Percentiles rank a stretch among this genome's conserved stretches.
These are phyloP conservation scores for Graphilbum ipis-grandicollis DNA, from an alignment of 2,329 filamentous ascomycete genomes.

Conservation along the genomic window DNA sequence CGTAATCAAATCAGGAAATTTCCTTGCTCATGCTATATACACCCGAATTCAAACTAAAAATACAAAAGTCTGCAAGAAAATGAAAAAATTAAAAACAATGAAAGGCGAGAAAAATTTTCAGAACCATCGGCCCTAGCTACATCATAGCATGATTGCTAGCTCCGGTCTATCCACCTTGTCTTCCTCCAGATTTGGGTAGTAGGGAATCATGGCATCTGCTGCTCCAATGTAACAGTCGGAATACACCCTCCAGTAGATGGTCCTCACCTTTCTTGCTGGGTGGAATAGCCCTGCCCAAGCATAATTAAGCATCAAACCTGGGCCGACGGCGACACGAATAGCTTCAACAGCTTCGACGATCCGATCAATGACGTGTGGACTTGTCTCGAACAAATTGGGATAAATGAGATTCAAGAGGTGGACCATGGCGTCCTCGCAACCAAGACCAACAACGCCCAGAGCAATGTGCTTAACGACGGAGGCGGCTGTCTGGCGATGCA, in stretches of 20 bases:
- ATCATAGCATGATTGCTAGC: constrained; percentile 60
- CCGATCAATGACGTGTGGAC: constrained; percentile 92
- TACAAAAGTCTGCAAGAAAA: too few relatives aligned
- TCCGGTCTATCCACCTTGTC: constrained; percentile 66
- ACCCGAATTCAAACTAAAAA: too few relatives aligned
- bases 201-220: constrained; percentile 89
- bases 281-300: constrained; percentile 97
- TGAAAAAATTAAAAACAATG: neutral
- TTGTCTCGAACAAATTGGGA: constrained; percentile 95
- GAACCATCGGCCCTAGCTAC: neutral
- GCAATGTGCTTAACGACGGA: constrained; percentile 97
- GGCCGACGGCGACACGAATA: constrained; percentile 81
- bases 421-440: constrained; percentile 96
- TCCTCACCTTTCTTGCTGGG: constrained; percentile 82
- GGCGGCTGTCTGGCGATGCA: constrained; percentile 91
- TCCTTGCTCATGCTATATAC: too few relatives aligned
- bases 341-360: constrained; percentile 97
- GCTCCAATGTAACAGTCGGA: constrained; percentile 93
- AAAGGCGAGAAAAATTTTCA: neutral
- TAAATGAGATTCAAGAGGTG: constrained; percentile 92
- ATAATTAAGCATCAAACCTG: constrained; percentile 90
- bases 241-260: constrained; percentile 91
- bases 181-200: constrained; percentile 77
- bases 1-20: too few relatives aligned
- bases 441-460: constrained; percentile 88